Evolutionary conservation across 1,284 basidiomycete species (phyloP).

Genomic region (Fomitopsis pinicola): DNA sequence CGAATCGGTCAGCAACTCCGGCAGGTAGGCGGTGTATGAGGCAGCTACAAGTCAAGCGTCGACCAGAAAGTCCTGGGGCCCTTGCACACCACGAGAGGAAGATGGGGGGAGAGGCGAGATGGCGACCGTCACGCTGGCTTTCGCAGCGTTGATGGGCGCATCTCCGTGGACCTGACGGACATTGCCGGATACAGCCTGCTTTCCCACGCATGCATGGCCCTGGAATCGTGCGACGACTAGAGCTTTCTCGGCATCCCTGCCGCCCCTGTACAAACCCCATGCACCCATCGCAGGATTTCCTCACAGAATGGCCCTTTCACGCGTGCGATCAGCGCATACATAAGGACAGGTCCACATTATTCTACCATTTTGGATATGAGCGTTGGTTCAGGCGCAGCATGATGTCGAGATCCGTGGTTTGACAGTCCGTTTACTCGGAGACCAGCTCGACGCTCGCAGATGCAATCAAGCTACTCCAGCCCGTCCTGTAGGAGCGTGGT

Average conservation of each 20-base stretch:
- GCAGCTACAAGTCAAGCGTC: not conserved
- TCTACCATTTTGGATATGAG: too few relatives aligned
- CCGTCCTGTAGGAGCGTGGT: too few relatives aligned
- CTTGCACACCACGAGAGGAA: constrained; percentile 7
- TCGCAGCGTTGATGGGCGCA: constrained; percentile 17
- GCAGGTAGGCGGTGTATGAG: not conserved
- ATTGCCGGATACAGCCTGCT: constrained; percentile 11
- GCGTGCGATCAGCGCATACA: too few relatives aligned
- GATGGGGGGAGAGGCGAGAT: constrained; percentile 15
- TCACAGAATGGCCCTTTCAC: too few relatives aligned
- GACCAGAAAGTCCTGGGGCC: not conserved
- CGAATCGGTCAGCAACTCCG: constrained; percentile 3
- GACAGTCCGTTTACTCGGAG: too few relatives aligned
- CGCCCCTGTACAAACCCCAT: not conserved
- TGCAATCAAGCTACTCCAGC: too few relatives aligned
- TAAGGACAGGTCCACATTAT: too few relatives aligned
- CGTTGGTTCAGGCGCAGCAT: too few relatives aligned
- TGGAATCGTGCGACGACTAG: not conserved
- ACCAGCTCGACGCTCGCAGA: too few relatives aligned
- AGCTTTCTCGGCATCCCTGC: not conserved
- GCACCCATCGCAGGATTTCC: too few relatives aligned
- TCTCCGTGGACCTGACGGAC: constrained; percentile 12
- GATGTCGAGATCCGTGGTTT: too few relatives aligned
- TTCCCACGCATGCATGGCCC: constrained; percentile 3
- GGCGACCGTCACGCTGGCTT: constrained; percentile 19